Base-by-base conservation (phyloP, 768 basidiomycete genomes). In the Amanita exitialis region DNA sequence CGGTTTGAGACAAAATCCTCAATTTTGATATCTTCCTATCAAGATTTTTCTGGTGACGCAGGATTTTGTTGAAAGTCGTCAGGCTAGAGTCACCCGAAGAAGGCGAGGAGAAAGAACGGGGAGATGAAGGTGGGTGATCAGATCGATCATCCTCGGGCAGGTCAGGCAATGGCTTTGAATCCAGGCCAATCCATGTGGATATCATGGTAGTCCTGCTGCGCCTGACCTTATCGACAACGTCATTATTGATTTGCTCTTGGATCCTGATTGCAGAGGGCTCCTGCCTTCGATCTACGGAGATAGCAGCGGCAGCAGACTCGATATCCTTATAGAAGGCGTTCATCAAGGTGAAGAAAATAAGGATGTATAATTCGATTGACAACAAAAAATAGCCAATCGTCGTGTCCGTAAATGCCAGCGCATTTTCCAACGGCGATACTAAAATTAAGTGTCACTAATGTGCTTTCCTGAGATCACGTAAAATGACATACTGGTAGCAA, bases 371-470 rank as follows among this genome's bases (percentile, higher is more conserved):
- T 58, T 84, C 81, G 30, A 80, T 63, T 12, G 79, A 81, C 56
- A 80, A 75, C 51, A 77, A 68, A 57, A 88, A 77, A 42, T 82
- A 79, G n/a, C 86, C 87, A 1, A 84, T 65, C 8, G 72, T 70
- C 5, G 77, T 77, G 64, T 89, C 87, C 2, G 86, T 77, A 59
- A 88, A 86, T 48, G 70, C 65, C 61, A 83, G 85, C 87, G 56
- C 23, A 27, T 34, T 27, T 38, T 25, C 23, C 16, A 28, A 46
- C 37, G n/a, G 13, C 15, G 32, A 7, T 28, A 45, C 43, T 12
- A 3, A 21, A 47, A 53, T 45, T 47, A 44, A 53, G 6, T 10
- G 56, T 32, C 18, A 37, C 48, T 16, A 47, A 41, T 42, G 46
- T 3, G 34, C 39, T 28, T 62, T 38, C 62, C 54, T 37, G 38